Conservation (phyloP, 2,329 filamentous ascomycete genomes). For the Cytospora leucostoma region DNA sequence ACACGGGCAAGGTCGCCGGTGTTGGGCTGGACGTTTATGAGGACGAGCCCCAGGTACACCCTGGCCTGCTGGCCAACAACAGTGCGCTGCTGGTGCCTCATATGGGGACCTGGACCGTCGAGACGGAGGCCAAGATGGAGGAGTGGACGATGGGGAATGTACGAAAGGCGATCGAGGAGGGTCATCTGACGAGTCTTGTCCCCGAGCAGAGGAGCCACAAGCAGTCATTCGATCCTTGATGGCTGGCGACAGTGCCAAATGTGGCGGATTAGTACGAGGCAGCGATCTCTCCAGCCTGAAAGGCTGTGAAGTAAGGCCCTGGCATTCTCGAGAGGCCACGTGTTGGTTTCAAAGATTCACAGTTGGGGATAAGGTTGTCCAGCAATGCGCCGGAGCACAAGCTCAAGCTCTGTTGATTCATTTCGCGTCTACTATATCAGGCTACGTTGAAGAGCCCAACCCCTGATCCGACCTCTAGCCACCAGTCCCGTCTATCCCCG, state of each 20-base stretch:
- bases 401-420: conserved; percentile 7
- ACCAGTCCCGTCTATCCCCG: neutral
- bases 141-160: conserved; percentile 74
- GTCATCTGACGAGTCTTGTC: conserved; percentile 68
- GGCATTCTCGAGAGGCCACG: too few relatives aligned
- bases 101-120: conserved; percentile 78
- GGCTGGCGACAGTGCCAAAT: too few relatives aligned
- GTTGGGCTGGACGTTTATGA: conserved; percentile 82
- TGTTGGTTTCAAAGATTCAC: too few relatives aligned
- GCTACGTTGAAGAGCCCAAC: conserved; percentile 28
- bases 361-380: neutral
- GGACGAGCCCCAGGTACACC: conserved; percentile 75
- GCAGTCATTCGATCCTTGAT: neutral
- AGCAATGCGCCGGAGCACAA: neutral
- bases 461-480: conserved; percentile 1
- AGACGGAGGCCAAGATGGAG: conserved; percentile 69
- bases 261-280: neutral
- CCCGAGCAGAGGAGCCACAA: conserved; percentile 59
- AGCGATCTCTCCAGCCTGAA: neutral
- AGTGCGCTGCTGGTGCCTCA: conserved; percentile 77
- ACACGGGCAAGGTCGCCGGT: conserved; percentile 68
- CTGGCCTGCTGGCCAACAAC: conserved; percentile 68
- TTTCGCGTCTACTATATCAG: conserved; percentile 16
- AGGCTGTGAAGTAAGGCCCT: too few relatives aligned
- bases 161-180: conserved; percentile 60